Percentiles rank a stretch among this genome's conserved stretches.
These are phyloP conservation scores for Venturiaceae sp. DNA, from an alignment of 2,329 filamentous ascomycete species.

Conservation along the genomic window DNA sequence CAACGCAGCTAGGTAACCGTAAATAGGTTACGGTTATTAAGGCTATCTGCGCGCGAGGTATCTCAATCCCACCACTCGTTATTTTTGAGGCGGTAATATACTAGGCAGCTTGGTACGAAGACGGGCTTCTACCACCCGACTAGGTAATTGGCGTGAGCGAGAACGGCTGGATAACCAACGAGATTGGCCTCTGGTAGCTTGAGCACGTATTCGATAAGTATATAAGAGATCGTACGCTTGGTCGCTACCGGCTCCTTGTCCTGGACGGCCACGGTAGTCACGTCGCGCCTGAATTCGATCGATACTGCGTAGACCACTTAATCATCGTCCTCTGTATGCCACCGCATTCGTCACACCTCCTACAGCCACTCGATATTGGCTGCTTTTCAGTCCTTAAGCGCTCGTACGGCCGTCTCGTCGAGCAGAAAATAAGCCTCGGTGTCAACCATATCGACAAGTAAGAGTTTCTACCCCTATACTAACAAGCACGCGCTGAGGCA, in stretches of 20 bases:
- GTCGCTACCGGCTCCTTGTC: not conserved
- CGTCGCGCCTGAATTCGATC: not conserved
- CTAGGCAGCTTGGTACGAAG: not conserved
- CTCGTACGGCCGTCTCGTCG: too few species aligned
- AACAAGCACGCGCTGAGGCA: too few species aligned
- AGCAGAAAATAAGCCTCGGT: too few species aligned
- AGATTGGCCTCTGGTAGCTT: conserved; percentile 7
- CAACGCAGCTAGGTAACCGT: too few species aligned
- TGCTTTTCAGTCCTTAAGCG: too few species aligned
- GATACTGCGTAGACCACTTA: not conserved
- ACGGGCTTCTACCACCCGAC: not conserved
- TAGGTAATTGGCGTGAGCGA: conserved; percentile 7
- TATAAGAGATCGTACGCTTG: not conserved
- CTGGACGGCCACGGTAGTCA: not conserved
- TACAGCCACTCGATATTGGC: too few species aligned
- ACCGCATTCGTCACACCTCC: too few species aligned
- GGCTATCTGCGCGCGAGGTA: too few species aligned
- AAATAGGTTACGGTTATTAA: too few species aligned
- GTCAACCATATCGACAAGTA: not conserved
- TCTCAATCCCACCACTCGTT: too few species aligned
- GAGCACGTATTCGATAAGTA: conserved; percentile 9
- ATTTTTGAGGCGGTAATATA: too few species aligned
- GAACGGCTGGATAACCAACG: conserved; percentile 1
- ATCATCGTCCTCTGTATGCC: too few species aligned
- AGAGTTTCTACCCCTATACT: not conserved